Conservation (phyloP, 176 grass and related monocot species). For the Elaeis guineensis region DNA sequence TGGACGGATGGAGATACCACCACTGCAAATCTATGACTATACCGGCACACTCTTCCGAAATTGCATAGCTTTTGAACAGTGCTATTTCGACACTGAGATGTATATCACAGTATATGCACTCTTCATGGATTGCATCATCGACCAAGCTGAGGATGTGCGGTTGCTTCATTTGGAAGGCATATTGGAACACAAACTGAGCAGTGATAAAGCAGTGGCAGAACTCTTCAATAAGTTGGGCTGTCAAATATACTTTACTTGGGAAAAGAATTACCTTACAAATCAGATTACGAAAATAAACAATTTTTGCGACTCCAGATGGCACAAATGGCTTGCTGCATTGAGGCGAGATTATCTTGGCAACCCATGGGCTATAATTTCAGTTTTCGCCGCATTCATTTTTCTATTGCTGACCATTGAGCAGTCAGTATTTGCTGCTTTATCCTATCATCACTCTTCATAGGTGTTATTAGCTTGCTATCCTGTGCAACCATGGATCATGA, state of each 20-base stretch:
- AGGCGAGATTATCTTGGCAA: slow-evolving; percentile 37
- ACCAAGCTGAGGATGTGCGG: neutral
- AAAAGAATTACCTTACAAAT: slow-evolving; percentile 18
- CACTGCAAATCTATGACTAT: too few relatives aligned
- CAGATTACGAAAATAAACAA: slow-evolving; percentile 8
- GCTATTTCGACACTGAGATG: too few relatives aligned
- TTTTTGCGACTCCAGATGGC: slow-evolving; percentile 2
- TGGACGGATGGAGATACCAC: slow-evolving; percentile 32
- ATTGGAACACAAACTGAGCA: slow-evolving; percentile 10
- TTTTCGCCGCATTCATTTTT: slow-evolving; percentile 2
- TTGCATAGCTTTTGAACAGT: too few relatives aligned
- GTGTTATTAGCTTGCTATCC: too few relatives aligned
- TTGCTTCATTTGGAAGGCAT: slow-evolving; percentile 11
- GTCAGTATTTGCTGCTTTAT: slow-evolving; percentile 11
- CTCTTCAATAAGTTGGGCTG: slow-evolving; percentile 16
- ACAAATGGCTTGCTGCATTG: slow-evolving; percentile 10
- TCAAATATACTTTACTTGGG: neutral
- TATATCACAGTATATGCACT: too few relatives aligned
- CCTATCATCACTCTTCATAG: neutral
- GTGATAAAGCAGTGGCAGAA: neutral
- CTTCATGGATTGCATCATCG: too few relatives aligned
- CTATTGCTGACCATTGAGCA: slow-evolving; percentile 22
- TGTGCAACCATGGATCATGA: too few relatives aligned
- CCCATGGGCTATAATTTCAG: slow-evolving; percentile 30
- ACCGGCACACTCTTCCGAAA: too few relatives aligned